Evolutionary conservation across 129 eudicot species (phyloP), one percentile per base, ranked within the genome.

Genomic region (Ambrosia trifida): DNA sequence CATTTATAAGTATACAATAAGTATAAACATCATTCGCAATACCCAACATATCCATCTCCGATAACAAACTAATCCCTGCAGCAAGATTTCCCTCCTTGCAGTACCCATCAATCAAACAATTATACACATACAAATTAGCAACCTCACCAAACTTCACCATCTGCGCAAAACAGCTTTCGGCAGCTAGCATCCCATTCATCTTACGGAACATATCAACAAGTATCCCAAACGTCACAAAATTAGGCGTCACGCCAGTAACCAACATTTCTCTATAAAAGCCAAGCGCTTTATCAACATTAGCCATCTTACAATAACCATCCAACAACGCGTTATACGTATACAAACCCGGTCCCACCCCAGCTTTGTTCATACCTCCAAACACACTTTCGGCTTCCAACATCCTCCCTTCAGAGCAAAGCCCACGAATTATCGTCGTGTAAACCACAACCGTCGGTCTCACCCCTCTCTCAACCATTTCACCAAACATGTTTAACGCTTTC

Each of bases 251-350:
- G 2, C 69, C 72, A 6, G 56, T 50, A 2, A 74, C 70, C 82
- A 87, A 73, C 72, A 94, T 83, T 56, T 82, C 93, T 73, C 64
- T 75, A 59, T 83, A 89, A 74, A 89, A 59, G 43, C 69, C 73
- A 28, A 83, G 70, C 54, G 86, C 95, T 82, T 76, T 80, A 49
- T 50, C 19, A 43, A 82, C 47, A 68, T 75, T 72, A 0, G 76
- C 87, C 73, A 78, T 72, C 75, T 94, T 89, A 82, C 89, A 78
- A 69, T 94, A 73, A 13, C 98, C 98, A 84, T 83, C 95, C 70
- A 89, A 73, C 53, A 94, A 44, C 57, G 82, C 63, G 69, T 84
- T 94, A 58, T 89, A 94, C 14, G 96, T 80, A 78, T 83, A 83
- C 64, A 87, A 50, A 70, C 82, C 75, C 33, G 95, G 98, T 49